Base-by-base conservation (phyloP, 306 rosid species). In the Leucaena leucocephala region DNA sequence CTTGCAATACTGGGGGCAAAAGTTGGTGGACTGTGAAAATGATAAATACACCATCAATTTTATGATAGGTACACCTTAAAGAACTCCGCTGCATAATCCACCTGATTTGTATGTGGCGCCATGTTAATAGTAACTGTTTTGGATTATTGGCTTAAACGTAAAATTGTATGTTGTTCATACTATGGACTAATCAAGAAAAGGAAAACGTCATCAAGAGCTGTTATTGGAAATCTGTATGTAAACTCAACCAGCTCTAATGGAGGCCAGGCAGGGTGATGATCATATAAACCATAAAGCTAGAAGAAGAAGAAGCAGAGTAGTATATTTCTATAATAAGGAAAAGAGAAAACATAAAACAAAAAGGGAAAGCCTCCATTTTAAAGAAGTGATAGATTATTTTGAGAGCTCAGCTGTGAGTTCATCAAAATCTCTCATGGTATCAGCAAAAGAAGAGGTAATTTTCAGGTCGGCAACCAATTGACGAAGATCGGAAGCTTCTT, bases 401-500 rank as follows among this genome's bases (percentile, higher is more conserved):
- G 91, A 80, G 36, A 85, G 78, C 68, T 86, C 89, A 59, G 84
- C 84, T 81, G 87, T 81, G 52, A 87, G 83, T 77, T 92, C 89
- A 48, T 83, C 89, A 36, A 88, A 87, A 71, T 83, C 89, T 82
- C 76, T 82, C 63, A 90, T 50, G 82, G 85, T 16, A 61, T 84
- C 75, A 76, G 74, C 73, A 71, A 82, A 87, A 73, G 90, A 68
- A 71, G 68, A 86, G 21, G 83, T 85, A 66, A 85, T 87, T 72
- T 88, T 86, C 74, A 89, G 63, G 68, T 82, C 80, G 4, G 93
- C 76, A 36, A 91, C 14, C 94, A 88, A 85, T 80, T 81, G 89
- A 22, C 94, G 90, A 78, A 93, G 97, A 71, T 88, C 91, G 13
- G 84, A 83, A 61, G 84, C 49, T 81, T 93, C 93, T 80, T 86